A percentile compares a stretch with the other conserved stretches of the same genome.
These are phyloP conservation scores for Hepatocystis sp. DNA, from an alignment of 169 alveolate species.

Conservation along the genomic window DNA sequence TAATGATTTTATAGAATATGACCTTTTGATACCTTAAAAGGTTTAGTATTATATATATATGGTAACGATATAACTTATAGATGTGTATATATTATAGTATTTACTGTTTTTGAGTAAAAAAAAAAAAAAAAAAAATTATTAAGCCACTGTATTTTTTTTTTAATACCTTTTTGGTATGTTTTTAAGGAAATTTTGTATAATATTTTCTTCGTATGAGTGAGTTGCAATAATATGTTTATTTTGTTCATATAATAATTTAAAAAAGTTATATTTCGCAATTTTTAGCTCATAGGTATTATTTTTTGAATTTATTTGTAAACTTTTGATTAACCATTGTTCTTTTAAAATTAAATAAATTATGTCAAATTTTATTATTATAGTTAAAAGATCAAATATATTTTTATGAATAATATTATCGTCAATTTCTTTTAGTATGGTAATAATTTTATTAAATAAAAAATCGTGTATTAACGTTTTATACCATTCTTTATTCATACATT, in stretches of 20 bases:
- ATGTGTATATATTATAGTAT: too few relatives aligned
- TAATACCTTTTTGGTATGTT: constrained; percentile 40
- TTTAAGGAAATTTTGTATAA: constrained; percentile 15
- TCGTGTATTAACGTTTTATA: constrained; percentile 24
- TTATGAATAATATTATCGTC: constrained; percentile 19
- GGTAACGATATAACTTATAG: too few relatives aligned
- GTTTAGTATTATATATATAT: too few relatives aligned
- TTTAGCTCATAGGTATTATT: constrained; percentile 53
- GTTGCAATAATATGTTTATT: constrained; percentile 15
- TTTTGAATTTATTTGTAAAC: constrained; percentile 3
- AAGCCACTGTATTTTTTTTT: background rate
- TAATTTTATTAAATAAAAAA: constrained; percentile 22
- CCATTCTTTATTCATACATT: constrained; percentile 20
- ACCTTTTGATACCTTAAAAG: too few relatives aligned
- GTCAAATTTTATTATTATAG: constrained; percentile 16
- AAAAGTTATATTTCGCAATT: constrained; percentile 45
- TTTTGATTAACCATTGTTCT: constrained; percentile 58
- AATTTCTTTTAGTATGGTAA: constrained; percentile 45
- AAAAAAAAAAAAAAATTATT: background rate
- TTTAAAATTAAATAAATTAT: constrained; percentile 26
- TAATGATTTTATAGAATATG: too few relatives aligned
- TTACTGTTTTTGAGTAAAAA: too few relatives aligned
- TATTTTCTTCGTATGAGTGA: background rate
- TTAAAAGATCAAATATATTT: constrained; percentile 28
- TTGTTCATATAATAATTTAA: constrained; percentile 24